Base-by-base conservation (phyloP, 768 basidiomycete genomes). In the Leccinum variicolor region DNA sequence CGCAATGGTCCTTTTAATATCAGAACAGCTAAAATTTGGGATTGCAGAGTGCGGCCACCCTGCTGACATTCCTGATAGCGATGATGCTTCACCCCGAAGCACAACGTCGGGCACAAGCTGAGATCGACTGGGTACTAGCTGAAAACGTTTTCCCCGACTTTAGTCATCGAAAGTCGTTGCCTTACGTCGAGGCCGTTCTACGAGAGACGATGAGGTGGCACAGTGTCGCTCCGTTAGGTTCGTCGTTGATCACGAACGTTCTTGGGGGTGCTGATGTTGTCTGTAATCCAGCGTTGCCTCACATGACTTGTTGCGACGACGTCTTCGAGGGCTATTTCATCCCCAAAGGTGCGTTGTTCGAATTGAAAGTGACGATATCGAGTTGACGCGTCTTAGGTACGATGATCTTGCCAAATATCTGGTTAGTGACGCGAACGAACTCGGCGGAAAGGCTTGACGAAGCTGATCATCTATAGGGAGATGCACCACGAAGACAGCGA, bases 241-340 rank as follows among this genome's bases (percentile, higher is more conserved):
- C 17, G 68, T 56, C 23, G 28, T 26, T 6, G 41, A 47, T 2
- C 1, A n/a, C 17, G 7, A 1, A 14, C 10, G 9, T 33, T 25
- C 21, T 51, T 46, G 7, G 41, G 46, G 11, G 50, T 28, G 39
- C 59, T 68, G 36, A 70, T 28, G 5, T 4, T 31, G 26, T 19
- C 17, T 28, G n/a, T 3, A 19, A 53, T 49, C 31, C 43, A 70
- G 69, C 69, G 28, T 33, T 73, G 31, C 69, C 69, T 46, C 71
- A 67, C 43, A 62, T 63, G 60, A 73, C 71, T 19, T 56, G 49
- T 17, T 39, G 60, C 8, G 79, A 82, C 48, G 81, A 83, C 57
- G 64, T 73, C 4, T 82, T 79, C 56, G 72, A 76, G 2, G 80
- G 77, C 1, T 75, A 74, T 57, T 67, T 66, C 46, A 73, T 77